A percentile compares a stretch with the other conserved stretches of the same genome.
These are phyloP conservation scores for Syzygium jambos DNA, from an alignment of 345 rosid genomes.

Conservation along the genomic window DNA sequence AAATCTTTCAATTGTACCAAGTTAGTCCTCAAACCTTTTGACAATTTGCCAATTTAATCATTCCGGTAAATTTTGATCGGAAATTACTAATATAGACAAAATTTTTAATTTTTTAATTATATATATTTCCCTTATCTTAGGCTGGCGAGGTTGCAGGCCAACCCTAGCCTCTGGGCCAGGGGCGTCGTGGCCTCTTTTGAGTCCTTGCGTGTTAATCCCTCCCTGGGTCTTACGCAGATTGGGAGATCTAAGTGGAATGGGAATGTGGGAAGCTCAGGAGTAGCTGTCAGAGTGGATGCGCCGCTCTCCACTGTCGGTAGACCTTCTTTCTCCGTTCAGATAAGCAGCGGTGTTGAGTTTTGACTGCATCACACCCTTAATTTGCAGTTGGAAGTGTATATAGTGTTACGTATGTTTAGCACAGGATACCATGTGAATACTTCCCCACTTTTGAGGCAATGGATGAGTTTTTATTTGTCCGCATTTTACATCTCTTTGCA, in stretches of 20 bases:
- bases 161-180: too few species aligned
- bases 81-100: too few species aligned
- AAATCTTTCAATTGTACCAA: too few species aligned
- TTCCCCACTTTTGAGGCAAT: neutral
- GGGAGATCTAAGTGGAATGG: conserved; percentile 96
- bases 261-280: conserved; percentile 63
- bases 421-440: neutral
- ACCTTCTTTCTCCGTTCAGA: conserved; percentile 70
- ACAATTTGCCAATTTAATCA: too few species aligned
- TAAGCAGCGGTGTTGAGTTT: conserved; percentile 70
- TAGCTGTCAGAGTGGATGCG: conserved; percentile 37
- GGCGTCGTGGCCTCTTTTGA: neutral
- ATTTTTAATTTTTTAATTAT: too few species aligned
- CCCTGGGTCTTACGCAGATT: conserved; percentile 29
- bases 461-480: neutral
- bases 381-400: conserved; percentile 20
- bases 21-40: too few species aligned
- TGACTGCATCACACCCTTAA: conserved; percentile 17
- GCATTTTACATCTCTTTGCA: neutral
- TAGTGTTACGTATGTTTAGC: neutral
- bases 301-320: conserved; percentile 50
- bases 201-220: neutral
- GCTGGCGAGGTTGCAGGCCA: too few species aligned
- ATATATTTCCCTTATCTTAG: too few species aligned
- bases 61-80: too few species aligned